These are phyloP conservation scores for Epichloe baconii DNA, from an alignment of 2,329 filamentous ascomycete genomes.

Conservation along the genomic window DNA sequence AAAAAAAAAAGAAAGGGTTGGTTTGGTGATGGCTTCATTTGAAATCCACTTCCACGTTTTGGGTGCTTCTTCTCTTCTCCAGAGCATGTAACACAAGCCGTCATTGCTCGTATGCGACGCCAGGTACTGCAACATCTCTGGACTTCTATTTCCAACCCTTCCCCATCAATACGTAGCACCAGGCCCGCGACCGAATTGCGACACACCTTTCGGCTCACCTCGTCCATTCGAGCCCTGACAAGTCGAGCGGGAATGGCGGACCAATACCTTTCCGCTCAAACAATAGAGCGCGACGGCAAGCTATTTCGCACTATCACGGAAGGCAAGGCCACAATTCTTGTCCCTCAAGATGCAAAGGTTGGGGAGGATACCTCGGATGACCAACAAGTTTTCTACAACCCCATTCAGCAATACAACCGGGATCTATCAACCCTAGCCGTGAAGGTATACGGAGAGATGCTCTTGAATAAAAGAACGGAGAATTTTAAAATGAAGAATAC, in stretches of 20 bases:
- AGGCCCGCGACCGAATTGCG: neutral
- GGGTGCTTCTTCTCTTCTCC: neutral
- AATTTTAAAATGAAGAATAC: slow-evolving; percentile 24
- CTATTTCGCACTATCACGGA: slow-evolving; percentile 40
- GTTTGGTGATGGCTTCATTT: slow-evolving; percentile 1
- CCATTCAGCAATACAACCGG: slow-evolving; percentile 97
- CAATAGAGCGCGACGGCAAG: slow-evolving; percentile 27
- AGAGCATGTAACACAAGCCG: neutral
- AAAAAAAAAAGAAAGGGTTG: slow-evolving; percentile 12
- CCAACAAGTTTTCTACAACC: slow-evolving; percentile 92
- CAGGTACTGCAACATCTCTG: neutral
- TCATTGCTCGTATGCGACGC: neutral
- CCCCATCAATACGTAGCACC: neutral
- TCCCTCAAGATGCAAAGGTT: slow-evolving; percentile 32
- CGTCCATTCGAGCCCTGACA: slow-evolving; percentile 1
- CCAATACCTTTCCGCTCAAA: slow-evolving; percentile 9
- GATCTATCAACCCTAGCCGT: slow-evolving; percentile 90
- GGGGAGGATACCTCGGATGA: slow-evolving; percentile 43
- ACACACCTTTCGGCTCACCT: slow-evolving; percentile 1
- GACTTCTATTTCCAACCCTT: neutral
- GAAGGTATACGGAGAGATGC: slow-evolving; percentile 69
- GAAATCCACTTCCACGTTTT: no score
- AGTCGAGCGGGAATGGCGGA: slow-evolving; percentile 8
- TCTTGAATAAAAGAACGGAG: slow-evolving; percentile 31
- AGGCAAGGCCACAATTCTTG: slow-evolving; percentile 43